Conservation (phyloP, 148 eudicot species). For the Silene latifolia region DNA sequence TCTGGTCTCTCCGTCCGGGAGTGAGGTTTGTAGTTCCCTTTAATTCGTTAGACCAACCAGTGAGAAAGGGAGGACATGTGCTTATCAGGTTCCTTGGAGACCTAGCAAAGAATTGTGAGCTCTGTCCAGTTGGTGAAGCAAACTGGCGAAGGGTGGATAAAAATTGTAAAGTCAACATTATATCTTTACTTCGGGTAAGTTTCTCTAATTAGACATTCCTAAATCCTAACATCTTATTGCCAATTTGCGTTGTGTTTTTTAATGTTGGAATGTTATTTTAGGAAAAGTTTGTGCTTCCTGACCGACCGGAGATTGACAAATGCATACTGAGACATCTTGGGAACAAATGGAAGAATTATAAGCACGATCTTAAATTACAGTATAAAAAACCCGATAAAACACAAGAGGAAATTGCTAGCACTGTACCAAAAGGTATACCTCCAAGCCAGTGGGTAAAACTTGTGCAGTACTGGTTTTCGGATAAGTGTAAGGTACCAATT, state of each 20-base stretch:
- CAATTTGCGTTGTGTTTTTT: constrained; percentile 1
- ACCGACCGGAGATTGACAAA: constrained; percentile 25
- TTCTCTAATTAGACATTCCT: background rate
- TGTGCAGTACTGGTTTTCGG: constrained; percentile 38
- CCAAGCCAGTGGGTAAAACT: constrained; percentile 35
- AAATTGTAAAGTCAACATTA: constrained; percentile 25
- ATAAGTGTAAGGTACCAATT: constrained; percentile 24
- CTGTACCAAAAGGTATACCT: constrained; percentile 30
- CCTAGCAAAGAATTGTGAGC: constrained; percentile 32
- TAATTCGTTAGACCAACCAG: constrained; percentile 32
- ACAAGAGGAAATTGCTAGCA: constrained; percentile 30
- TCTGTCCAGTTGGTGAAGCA: constrained; percentile 33
- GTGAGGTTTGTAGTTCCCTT: constrained; percentile 36
- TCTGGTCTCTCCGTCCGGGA: constrained; percentile 34
- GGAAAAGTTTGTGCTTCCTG: constrained; percentile 35
- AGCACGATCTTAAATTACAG: constrained; percentile 28
- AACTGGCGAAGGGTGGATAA: constrained; percentile 34
- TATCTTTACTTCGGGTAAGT: constrained; percentile 32
- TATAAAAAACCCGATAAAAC: constrained; percentile 29
- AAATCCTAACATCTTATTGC: background rate
- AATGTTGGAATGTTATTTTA: constrained; percentile 12
- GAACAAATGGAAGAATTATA: constrained; percentile 31
- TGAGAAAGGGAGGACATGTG: constrained; percentile 32
- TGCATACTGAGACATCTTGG: constrained; percentile 32
- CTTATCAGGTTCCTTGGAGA: constrained; percentile 33